Evolutionary conservation across 176 grass and related monocot genomes (phyloP), one percentile per base, ranked within the genome.

Genomic region (Poa pratensis): DNA sequence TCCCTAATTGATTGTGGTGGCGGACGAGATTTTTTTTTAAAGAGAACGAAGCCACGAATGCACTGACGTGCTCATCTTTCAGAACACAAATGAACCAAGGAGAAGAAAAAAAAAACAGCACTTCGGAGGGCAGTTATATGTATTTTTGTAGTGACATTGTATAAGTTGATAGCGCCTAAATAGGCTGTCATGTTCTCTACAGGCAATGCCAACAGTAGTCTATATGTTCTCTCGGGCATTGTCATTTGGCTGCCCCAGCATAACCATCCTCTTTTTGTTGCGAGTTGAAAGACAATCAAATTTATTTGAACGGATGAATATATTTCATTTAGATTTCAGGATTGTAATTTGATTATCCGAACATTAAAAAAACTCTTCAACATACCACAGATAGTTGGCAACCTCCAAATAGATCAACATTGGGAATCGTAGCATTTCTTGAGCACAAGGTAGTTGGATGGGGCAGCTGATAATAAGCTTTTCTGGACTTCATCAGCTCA

Each of bases 271-370:
- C 48, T 22, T 58, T 48, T 32, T 70, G 27, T 73, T 60, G n/a
- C 30, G 30, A 30, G 30, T 30, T 30, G 30, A 30, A 30, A 30
- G 30, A 30, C 2, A 30, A 30, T 30, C 30, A 30, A 30, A 30
- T 30, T 30, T 5, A 3, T 5, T 35, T 3, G 34, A 35, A 35
- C 34, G 34, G 34, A 35, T 35, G 34, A 35, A 4, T 35, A 35
- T 35, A 35, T 74, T 1, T 15, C 5, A 45, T 75, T 34, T 23
- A 50, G 37, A 60, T 83, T 77, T 77, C n/a, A 82, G 49, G 40
- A 18, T 59, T 37, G 30, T 39, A 28, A 52, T 78, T 71, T 83
- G 68, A 49, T 45, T 48, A 58, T 42, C 49, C 68, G 35, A 80
- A 67, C 14, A 32, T 73, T 43, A 23, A 39, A 23, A 61, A 39